phyloP scores from a whole-genome alignment of 345 rosid genomes.

The Citropsis articulata region DNA sequence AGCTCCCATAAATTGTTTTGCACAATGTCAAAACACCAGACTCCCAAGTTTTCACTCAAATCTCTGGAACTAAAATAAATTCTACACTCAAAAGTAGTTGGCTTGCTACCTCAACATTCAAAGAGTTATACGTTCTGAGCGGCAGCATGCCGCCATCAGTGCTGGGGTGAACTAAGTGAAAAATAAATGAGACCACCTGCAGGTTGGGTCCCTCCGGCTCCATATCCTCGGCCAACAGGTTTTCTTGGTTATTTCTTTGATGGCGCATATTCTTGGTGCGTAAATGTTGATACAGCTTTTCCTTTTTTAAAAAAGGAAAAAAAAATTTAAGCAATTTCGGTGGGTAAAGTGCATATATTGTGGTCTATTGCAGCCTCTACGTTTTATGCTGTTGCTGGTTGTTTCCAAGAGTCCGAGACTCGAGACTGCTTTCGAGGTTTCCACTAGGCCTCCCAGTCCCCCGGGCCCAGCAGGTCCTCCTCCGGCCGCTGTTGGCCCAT shows the following conservation, averaged over 20 bases:
- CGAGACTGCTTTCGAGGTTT: too few relatives aligned
- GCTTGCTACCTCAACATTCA: not conserved
- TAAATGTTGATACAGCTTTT: too few relatives aligned
- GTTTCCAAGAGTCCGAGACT: too few relatives aligned
- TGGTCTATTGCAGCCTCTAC: too few relatives aligned
- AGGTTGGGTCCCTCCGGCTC: conserved; percentile 10
- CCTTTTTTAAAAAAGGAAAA: too few relatives aligned
- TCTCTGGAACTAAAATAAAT: not conserved
- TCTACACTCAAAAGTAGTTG: not conserved
- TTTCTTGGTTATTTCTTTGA: conserved; percentile 17
- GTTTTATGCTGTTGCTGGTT: too few relatives aligned
- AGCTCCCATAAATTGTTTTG: not conserved
- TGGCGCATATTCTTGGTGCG: conserved; percentile 32
- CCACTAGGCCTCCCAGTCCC: too few relatives aligned
- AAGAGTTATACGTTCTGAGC: not conserved
- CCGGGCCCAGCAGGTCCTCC: too few relatives aligned
- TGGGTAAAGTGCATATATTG: too few relatives aligned
- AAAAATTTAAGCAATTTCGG: too few relatives aligned
- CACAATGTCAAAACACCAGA: too few relatives aligned
- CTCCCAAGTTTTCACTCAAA: not conserved
- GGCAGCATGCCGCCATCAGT: not conserved
- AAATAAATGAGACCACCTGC: not conserved
- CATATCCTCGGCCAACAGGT: conserved; percentile 6
- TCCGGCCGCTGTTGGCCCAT: too few relatives aligned
- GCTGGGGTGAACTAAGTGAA: not conserved